Evolutionary conservation across 1,139 yeast genomes (phyloP).

Genomic region (Debaryomycetaceae sp.): DNA sequence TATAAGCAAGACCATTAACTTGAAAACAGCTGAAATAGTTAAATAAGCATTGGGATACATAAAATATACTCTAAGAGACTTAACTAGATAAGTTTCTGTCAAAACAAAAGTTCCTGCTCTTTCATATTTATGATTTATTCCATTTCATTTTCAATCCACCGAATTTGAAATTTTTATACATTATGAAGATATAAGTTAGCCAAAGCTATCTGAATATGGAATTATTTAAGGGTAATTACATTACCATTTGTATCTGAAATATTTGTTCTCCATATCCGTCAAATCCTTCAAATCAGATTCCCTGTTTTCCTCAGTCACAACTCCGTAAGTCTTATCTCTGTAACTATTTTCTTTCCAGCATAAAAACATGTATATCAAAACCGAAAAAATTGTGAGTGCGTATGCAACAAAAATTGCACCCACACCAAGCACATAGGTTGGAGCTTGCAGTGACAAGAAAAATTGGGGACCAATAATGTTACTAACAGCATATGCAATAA

Average conservation of each 20-base stretch:
- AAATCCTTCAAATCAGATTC: slow-evolving; percentile 12
- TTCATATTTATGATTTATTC: no score
- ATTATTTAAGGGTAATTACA: no score
- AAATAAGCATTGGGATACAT: no score
- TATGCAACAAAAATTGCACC: slow-evolving; percentile 5
- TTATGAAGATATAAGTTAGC: no score
- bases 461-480: neutral
- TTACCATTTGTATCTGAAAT: slow-evolving; percentile 17
- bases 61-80: no score
- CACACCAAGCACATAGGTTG: slow-evolving; percentile 10
- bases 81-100: no score
- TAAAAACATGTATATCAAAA: neutral
- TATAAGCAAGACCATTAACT: no score
- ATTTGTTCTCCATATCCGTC: slow-evolving; percentile 15
- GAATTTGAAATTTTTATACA: no score
- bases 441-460: slow-evolving; percentile 8
- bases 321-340: neutral
- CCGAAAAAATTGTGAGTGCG: neutral
- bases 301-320: neutral
- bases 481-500: neutral
- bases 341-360: neutral
- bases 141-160: no score
- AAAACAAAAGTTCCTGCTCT: no score
- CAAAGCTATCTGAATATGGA: no score
- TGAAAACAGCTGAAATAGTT: no score